A percentile compares a stretch with the other conserved stretches of the same genome.
phyloP scores from a whole-genome alignment of 805 yeast genomes.

The Clavispora santaluciae region DNA sequence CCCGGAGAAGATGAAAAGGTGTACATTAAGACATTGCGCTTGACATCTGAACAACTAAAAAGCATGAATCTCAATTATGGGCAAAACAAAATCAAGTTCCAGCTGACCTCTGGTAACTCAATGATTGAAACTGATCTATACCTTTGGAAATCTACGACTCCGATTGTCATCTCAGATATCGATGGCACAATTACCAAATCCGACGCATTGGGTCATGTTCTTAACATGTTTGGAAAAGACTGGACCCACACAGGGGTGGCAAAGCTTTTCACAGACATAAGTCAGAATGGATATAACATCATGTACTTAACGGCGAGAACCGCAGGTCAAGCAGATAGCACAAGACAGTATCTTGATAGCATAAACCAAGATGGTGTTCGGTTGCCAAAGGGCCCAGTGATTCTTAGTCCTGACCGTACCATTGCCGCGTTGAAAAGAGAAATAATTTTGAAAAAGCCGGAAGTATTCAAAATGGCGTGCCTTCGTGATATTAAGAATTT shows the following conservation, averaged over 20 bases:
- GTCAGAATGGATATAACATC: conserved; percentile 84
- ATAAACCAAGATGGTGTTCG: conserved; percentile 64
- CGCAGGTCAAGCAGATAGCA: conserved; percentile 91
- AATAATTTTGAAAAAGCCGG: conserved; percentile 91
- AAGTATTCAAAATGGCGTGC: conserved; percentile 98
- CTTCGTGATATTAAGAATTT: conserved; percentile 76
- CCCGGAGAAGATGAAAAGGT: conserved; percentile 21
- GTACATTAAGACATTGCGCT: conserved; percentile 81
- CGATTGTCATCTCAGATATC: conserved; percentile 93
- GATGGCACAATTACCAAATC: conserved; percentile 98
- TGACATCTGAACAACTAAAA: conserved; percentile 85
- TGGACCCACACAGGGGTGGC: conserved; percentile 99
- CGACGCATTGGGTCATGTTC: conserved; percentile 94
- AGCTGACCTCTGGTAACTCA: conserved; percentile 80
- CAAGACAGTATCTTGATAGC: conserved; percentile 75
- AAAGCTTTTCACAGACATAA: conserved; percentile 80
- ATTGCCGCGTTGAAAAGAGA: conserved; percentile 92
- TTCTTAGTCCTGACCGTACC: conserved; percentile 91
- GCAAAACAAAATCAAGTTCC: conserved; percentile 69
- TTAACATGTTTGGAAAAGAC: conserved; percentile 90
- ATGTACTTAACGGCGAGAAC: conserved; percentile 92
- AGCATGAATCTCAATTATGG: conserved; percentile 73
- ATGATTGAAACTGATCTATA: conserved; percentile 66
- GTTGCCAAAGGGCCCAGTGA: conserved; percentile 89
- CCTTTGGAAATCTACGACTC: conserved; percentile 78